A percentile compares a stretch with the other conserved stretches of the same genome.
Evolutionary conservation across 352 stramenopile genomes (phyloP).

Genomic region (Globisporangium polare): DNA sequence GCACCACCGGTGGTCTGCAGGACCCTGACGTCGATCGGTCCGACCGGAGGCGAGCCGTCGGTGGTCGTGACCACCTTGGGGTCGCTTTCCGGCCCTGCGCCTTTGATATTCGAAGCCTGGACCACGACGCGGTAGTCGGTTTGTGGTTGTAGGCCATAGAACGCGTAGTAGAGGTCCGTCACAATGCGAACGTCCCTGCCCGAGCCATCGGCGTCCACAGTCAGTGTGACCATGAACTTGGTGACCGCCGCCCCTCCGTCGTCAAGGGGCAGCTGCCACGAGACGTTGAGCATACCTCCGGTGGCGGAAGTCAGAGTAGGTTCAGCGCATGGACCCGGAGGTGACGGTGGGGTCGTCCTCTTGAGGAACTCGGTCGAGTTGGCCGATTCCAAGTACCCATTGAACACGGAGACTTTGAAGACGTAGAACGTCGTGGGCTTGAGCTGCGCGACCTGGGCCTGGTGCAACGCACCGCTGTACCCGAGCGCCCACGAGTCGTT

Average conservation of each 20-base stretch:
- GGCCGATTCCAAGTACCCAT: conserved; percentile 34
- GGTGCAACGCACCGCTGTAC: conserved; percentile 21
- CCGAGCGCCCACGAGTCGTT: conserved; percentile 30
- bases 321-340: conserved; percentile 38
- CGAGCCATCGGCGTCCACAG: conserved; percentile 27
- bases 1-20: conserved; percentile 38
- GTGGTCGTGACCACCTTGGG: conserved; percentile 31
- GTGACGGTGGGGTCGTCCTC: conserved; percentile 35
- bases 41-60: conserved; percentile 24
- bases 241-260: conserved; percentile 31
- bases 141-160: conserved; percentile 35
- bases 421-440: conserved; percentile 25
- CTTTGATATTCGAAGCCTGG: conserved; percentile 36
- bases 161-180: conserved; percentile 17
- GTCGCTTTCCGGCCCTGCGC: conserved; percentile 28
- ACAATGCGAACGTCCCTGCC: conserved; percentile 5
- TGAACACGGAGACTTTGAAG: conserved; percentile 40
- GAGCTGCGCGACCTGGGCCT: conserved; percentile 32
- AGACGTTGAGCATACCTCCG: conserved; percentile 42
- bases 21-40: conserved; percentile 27
- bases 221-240: conserved; percentile 27
- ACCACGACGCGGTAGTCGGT: conserved; percentile 45
- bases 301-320: conserved; percentile 20
- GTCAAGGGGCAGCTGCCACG: conserved; percentile 38
- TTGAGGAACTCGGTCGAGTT: conserved; percentile 34